Evolutionary conservation across 768 basidiomycete species (phyloP).

Genomic region (Russula earlei): DNA sequence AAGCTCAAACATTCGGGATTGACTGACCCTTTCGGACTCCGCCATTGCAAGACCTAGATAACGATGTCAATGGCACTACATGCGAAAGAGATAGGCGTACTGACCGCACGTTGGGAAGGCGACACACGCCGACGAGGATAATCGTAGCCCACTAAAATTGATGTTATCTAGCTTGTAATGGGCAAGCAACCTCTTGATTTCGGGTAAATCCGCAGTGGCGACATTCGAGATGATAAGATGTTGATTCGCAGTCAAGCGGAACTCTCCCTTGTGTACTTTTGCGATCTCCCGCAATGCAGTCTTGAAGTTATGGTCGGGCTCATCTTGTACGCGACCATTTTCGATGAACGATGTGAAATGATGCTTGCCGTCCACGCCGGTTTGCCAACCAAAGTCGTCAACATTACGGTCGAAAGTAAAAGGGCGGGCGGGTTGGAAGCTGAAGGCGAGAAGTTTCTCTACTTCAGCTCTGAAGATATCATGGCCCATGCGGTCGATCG

Average conservation of each 20-base stretch:
- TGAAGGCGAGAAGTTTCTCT: slow-evolving; percentile 78
- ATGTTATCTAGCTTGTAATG: slow-evolving; percentile 90
- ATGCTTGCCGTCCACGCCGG: slow-evolving; percentile 77
- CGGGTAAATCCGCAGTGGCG: slow-evolving; percentile 54
- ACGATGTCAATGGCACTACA: neutral
- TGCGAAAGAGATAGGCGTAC: slow-evolving; percentile 15
- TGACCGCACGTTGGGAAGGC: slow-evolving; percentile 89
- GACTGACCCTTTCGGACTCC: slow-evolving; percentile 60
- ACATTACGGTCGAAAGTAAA: slow-evolving; percentile 82
- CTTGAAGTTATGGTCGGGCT: slow-evolving; percentile 85
- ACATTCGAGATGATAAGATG: slow-evolving; percentile 86
- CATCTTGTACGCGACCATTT: slow-evolving; percentile 96
- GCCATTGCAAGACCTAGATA: slow-evolving; percentile 61
- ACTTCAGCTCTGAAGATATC: slow-evolving; percentile 82
- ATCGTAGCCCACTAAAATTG: slow-evolving; percentile 62
- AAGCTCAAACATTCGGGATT: neutral
- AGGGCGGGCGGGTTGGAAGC: slow-evolving; percentile 60
- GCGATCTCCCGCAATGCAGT: slow-evolving; percentile 88
- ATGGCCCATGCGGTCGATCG: slow-evolving; percentile 91
- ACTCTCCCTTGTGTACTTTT: slow-evolving; percentile 85
- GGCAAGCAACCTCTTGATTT: slow-evolving; percentile 69
- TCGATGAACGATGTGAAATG: slow-evolving; percentile 95
- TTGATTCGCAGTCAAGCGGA: slow-evolving; percentile 93
- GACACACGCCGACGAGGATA: slow-evolving; percentile 93
- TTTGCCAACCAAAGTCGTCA: slow-evolving; percentile 92